These are phyloP conservation scores for Oryza brachyantha DNA, from an alignment of 176 grass and related monocot species.

Conservation along the genomic window DNA sequence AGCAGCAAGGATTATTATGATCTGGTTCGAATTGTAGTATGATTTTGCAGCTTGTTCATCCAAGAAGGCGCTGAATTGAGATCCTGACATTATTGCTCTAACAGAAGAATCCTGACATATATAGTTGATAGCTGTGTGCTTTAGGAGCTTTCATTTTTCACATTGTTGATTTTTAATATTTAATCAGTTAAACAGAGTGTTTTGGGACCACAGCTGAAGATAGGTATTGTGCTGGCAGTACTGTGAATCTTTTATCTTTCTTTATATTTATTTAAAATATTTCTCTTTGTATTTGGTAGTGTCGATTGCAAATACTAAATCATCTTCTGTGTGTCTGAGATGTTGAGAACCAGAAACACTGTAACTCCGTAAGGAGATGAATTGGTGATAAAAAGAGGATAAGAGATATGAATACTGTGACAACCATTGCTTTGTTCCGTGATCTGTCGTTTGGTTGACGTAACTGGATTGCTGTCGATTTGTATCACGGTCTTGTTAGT, in stretches of 20 bases:
- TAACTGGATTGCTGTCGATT: not conserved
- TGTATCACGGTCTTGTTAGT: accelerated
- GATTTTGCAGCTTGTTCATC: not conserved
- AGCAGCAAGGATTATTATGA: not conserved
- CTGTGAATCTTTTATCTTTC: not conserved
- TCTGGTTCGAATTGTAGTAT: not conserved
- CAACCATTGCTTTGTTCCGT: not conserved
- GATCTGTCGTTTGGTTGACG: not conserved
- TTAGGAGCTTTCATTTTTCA: not conserved
- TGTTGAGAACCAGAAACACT: not conserved
- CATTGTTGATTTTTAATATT: not conserved
- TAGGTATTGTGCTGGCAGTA: not conserved
- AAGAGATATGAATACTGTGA: not conserved
- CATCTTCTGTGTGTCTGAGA: not conserved
- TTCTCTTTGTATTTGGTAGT: not conserved
- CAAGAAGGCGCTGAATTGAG: not conserved
- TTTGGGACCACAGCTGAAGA: not conserved
- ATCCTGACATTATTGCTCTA: not conserved
- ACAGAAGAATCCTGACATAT: constrained; percentile 11
- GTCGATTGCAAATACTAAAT: not conserved
- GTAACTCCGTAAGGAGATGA: not conserved
- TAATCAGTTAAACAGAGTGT: not conserved
- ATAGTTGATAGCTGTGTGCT: not conserved
- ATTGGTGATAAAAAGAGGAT: not conserved
- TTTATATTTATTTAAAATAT: not conserved